Conservation (phyloP, 2,329 filamentous ascomycete species). For the Trichoderma sp. region DNA sequence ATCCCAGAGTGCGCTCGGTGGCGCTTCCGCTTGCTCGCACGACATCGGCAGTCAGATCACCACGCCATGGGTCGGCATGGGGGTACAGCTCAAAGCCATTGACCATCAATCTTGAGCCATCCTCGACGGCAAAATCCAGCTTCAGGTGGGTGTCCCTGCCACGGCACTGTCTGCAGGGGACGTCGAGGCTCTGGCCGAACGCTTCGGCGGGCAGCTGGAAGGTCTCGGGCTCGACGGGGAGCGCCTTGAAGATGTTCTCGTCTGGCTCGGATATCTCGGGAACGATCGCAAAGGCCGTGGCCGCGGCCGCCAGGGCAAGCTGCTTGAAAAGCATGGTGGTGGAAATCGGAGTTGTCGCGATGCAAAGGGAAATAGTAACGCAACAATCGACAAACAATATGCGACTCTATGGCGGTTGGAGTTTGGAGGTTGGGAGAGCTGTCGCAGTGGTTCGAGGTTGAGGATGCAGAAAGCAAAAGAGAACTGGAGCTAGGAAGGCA, state of each 20-base stretch:
- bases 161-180: constrained; percentile 59
- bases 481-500: neutral
- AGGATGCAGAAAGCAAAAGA: neutral
- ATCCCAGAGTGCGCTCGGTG: constrained; percentile 50
- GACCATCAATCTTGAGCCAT: constrained; percentile 52
- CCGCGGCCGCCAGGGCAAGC: constrained; percentile 39
- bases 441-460: neutral
- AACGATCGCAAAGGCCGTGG: constrained; percentile 55
- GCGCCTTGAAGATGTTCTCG: constrained; percentile 45
- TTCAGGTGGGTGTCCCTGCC: constrained; percentile 49
- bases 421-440: too few species aligned
- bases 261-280: constrained; percentile 50
- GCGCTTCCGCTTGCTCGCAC: constrained; percentile 43
- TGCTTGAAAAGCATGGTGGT: constrained; percentile 38
- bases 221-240: constrained; percentile 41
- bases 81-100: constrained; percentile 65
- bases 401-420: neutral
- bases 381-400: neutral
- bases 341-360: neutral
- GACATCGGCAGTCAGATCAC: constrained; percentile 49
- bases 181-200: constrained; percentile 44
- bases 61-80: constrained; percentile 48
- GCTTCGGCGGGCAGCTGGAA: constrained; percentile 41
- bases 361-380: neutral
- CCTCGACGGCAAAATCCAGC: constrained; percentile 57